phyloP scores from a whole-genome alignment of 805 yeast species.

The Lipomyces yamanashiensis region DNA sequence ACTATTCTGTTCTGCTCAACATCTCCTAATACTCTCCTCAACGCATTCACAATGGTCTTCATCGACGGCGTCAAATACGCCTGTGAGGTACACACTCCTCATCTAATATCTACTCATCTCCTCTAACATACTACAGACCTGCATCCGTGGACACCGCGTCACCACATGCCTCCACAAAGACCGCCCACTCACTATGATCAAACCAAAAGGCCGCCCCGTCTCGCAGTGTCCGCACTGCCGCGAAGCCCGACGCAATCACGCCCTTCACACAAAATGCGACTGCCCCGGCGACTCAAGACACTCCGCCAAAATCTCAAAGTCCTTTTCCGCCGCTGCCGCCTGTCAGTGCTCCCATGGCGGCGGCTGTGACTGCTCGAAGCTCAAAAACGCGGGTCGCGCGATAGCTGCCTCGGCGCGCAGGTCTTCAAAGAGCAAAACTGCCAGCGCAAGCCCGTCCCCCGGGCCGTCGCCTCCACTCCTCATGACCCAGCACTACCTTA shows the following conservation, averaged over 20 bases:
- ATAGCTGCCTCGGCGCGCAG: conserved; percentile 1
- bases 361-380: conserved; percentile 29
- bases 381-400: conserved; percentile 33
- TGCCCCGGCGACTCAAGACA: conserved; percentile 48
- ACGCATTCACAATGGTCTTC: conserved; percentile 66
- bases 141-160: conserved; percentile 95
- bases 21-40: neutral
- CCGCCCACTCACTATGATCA: conserved; percentile 87
- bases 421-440: neutral
- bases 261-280: conserved; percentile 69
- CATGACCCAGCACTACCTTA: neutral
- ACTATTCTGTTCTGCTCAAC: neutral
- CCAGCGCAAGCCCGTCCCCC: conserved; percentile 7
- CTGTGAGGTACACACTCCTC: conserved; percentile 57
- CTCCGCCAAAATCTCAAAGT: conserved; percentile 4
- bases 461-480: conserved; percentile 5
- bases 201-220: conserved; percentile 95
- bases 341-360: conserved; percentile 26
- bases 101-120: neutral
- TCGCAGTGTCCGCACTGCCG: conserved; percentile 89
- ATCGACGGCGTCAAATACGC: conserved; percentile 95
- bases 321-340: neutral
- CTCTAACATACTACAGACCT: conserved; percentile 42
- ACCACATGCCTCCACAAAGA: conserved; percentile 92
- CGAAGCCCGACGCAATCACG: conserved; percentile 68